Conservation (phyloP, 352 stramenopile species). For the Globisporangium viniferum region DNA sequence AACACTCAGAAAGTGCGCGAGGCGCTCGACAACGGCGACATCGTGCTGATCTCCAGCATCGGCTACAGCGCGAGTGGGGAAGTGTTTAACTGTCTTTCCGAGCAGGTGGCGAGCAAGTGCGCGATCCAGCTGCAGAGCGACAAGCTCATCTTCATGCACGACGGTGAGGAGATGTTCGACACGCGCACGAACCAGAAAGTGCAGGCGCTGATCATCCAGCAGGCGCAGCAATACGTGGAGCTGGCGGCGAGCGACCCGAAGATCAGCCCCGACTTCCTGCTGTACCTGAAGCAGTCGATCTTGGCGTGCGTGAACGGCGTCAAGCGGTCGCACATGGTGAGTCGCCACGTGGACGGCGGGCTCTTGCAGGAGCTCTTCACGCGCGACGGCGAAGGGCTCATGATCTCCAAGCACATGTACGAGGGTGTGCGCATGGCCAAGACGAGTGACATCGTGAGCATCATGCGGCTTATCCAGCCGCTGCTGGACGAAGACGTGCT, state of each 20-base stretch:
- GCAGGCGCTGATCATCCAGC: constrained; percentile 75
- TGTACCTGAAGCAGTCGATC: constrained; percentile 86
- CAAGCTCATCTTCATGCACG: constrained; percentile 90
- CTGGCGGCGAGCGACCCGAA: constrained; percentile 48
- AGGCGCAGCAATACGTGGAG: constrained; percentile 81
- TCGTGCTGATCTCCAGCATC: constrained; percentile 96
- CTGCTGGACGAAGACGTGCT: constrained; percentile 86
- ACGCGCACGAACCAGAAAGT: constrained; percentile 75
- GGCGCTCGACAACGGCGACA: constrained; percentile 92
- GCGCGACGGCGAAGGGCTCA: constrained; percentile 94
- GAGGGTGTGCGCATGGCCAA: constrained; percentile 93
- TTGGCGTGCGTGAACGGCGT: constrained; percentile 82
- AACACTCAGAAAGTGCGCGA: constrained; percentile 91
- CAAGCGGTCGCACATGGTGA: constrained; percentile 83
- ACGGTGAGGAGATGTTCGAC: constrained; percentile 86
- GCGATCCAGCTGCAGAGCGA: constrained; percentile 76
- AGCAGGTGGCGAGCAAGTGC: constrained; percentile 87
- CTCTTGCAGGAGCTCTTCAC: constrained; percentile 98
- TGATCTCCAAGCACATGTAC: constrained; percentile 97
- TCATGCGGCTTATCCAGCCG: constrained; percentile 87
- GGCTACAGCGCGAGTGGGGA: constrained; percentile 95
- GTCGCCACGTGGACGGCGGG: constrained; percentile 81
- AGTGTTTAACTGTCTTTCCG: constrained; percentile 89
- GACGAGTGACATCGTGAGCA: constrained; percentile 89
- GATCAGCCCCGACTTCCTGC: constrained; percentile 65